Evolutionary conservation across 2,329 filamentous ascomycete genomes (phyloP), one percentile per base, ranked within the genome.

Genomic region (Zymoseptoria brevis): DNA sequence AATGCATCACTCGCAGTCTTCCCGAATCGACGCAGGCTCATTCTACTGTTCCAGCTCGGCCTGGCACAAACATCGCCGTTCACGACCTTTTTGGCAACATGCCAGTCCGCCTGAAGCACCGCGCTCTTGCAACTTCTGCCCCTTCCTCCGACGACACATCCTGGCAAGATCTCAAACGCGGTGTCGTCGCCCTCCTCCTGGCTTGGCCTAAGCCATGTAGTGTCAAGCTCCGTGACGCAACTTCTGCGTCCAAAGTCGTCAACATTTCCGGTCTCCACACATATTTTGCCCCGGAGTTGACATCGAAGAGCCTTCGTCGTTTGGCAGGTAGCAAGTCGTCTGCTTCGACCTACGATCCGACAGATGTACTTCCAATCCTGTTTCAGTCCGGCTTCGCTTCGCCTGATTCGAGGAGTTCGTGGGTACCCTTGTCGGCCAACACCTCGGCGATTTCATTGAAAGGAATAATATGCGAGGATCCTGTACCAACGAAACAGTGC

Each of bases 61-160:
- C 19, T 19, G 93, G 93, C 4, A 96, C 92, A 0, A 82, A 84
- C 26, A 85, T 93, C 1, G 81, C 81, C 0, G 87, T 96, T 5
- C 83, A 86, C 58, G 87, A 96, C 71, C 77, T 96, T 0, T 97
- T 96, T 74, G 91, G 92, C 0, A 88, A 86, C 60, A 89, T 96
- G 83, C 91, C 93, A 0, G 93, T 96, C 11, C 85, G 93, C 13
- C 87, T 95, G 24, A 96, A 94, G 71, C 88, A 91, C 66, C 83
- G 91, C 62, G 83, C 83, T 0, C 66, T 84, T 2, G 75, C 63
- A 72, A 79, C 48, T 76, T 83, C 67, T 79, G 78, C 65, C 64
- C 79, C 60, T 9, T 69, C 77, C 22, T 77, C 86, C 53, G 73
- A 81, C 3, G 79, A 81, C 19, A 87, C 81, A 63, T 81, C 88